Evolutionary conservation across 129 eudicot species (phyloP), one percentile per base, ranked within the genome.

Genomic region (Pseudognaphalium luteoalbum): DNA sequence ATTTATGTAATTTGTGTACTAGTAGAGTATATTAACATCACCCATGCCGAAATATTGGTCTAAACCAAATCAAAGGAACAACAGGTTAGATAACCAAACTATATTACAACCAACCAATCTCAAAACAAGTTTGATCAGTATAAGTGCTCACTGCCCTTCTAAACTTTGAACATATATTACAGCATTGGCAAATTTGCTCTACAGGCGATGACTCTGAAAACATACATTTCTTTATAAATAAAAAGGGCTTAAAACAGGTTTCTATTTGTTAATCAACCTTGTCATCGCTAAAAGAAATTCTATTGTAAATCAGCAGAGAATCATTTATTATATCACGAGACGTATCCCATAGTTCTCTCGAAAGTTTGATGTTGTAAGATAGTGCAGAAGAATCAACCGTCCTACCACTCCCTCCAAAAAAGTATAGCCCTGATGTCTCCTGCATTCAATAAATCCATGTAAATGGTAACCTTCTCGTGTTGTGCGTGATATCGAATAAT

Each of bases 321-420:
- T 91, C 93, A 68, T 68, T 78, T 70, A 89, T 86, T 51, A 94
- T 65, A 41, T 78, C 78, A 81, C 72, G 71, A 25, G 97, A 87
- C 37, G 87, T 73, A 20, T n/a, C 84, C 96, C 97, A 94, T 17
- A 94, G 90, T 72, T 83, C 88, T 78, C 86, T 83, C 15, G 91
- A 82, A 59, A 94, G 88, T 71, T 75, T 81, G 50, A 80, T 7
- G 50, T 86, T 44, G 47, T 87, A 86, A 37, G 98, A 94, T 64
- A 91, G 82, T 35, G 82, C 63, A 62, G 97, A 94, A 60, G 98
- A 88, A 3, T 78, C 84, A 10, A 89, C 16, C 2, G 88, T 87
- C 85, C 88, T 85, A 5, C 97, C 97, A 15, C 83, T 83, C 64
- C 97, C 98, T n/a, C 97, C 97, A 74, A 91, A 94, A 70, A 85